Evolutionary conservation across 2,329 filamentous ascomycete genomes (phyloP).

Genomic region (Thielaviopsis musarum): DNA sequence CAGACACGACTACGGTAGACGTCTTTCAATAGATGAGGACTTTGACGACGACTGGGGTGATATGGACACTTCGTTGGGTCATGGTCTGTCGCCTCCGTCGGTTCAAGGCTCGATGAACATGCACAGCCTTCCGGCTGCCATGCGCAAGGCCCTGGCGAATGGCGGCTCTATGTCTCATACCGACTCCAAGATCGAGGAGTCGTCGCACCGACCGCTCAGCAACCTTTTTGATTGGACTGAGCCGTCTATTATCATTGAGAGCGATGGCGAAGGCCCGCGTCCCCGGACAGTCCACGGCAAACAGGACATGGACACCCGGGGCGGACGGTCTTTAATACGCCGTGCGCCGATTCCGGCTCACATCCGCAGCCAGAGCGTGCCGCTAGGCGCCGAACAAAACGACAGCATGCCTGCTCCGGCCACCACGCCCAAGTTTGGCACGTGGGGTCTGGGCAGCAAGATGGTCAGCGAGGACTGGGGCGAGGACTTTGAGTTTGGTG

Average conservation of each 20-base stretch:
- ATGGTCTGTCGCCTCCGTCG: conserved; percentile 40
- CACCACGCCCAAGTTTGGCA: conserved; percentile 50
- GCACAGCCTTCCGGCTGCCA: conserved; percentile 33
- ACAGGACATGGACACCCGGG: conserved; percentile 52
- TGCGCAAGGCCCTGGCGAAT: conserved; percentile 37
- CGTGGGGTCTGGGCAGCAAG: conserved; percentile 67
- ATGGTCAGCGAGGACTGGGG: conserved; percentile 78
- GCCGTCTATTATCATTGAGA: conserved; percentile 42
- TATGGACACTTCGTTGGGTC: conserved; percentile 35
- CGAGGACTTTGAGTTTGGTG: conserved; percentile 66
- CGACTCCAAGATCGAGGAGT: conserved; percentile 14
- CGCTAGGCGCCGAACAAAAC: conserved; percentile 46
- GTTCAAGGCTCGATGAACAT: conserved; percentile 34
- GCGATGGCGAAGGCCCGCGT: conserved; percentile 39
- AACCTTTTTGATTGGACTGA: conserved; percentile 71
- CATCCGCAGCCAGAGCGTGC: conserved; percentile 67
- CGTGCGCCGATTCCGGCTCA: conserved; percentile 54
- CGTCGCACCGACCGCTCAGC: conserved; percentile 35
- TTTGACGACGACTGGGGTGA: conserved; percentile 48
- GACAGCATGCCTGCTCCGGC: conserved; percentile 20
- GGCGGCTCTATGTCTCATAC: conserved; percentile 22
- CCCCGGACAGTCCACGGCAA: conserved; percentile 65
- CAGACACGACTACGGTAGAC: conserved; percentile 13
- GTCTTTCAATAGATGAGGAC: conserved; percentile 42
- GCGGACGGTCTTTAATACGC: conserved; percentile 49